Percentiles rank a stretch among this genome's conserved stretches.
Conservation (phyloP, 768 basidiomycete species). For the Strobilomyces dryophilus region DNA sequence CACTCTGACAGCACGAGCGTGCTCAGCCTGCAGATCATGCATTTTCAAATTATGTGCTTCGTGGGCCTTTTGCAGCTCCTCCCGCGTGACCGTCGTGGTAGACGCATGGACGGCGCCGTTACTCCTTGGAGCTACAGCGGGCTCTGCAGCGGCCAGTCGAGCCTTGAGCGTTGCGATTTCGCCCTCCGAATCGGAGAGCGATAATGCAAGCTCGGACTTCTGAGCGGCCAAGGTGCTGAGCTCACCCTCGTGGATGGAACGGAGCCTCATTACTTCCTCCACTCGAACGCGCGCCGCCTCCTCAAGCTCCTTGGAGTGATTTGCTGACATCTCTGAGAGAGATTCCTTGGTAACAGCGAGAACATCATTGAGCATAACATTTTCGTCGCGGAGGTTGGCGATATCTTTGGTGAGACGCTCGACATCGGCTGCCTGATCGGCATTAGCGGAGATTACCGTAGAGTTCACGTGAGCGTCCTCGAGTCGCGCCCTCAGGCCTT, state of each 20-base stretch:
- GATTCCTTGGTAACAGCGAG: slow-evolving; percentile 67
- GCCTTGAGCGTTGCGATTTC: slow-evolving; percentile 68
- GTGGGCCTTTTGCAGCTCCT: slow-evolving; percentile 73
- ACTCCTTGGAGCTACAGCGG: slow-evolving; percentile 46
- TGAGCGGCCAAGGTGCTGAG: slow-evolving; percentile 49
- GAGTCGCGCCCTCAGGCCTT: slow-evolving; percentile 55
- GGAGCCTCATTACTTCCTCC: slow-evolving; percentile 65
- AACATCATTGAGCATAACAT: slow-evolving; percentile 59
- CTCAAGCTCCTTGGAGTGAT: slow-evolving; percentile 71
- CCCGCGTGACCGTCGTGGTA: slow-evolving; percentile 54
- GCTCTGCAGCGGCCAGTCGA: slow-evolving; percentile 43
- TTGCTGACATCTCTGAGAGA: slow-evolving; percentile 63
- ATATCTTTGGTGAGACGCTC: slow-evolving; percentile 56
- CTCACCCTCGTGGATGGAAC: slow-evolving; percentile 57
- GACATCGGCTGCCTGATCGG: slow-evolving; percentile 52
- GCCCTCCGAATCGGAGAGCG: slow-evolving; percentile 72
- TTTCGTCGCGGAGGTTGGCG: slow-evolving; percentile 62
- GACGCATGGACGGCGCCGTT: slow-evolving; percentile 44
- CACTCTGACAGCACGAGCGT: slow-evolving; percentile 53
- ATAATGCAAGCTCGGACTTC: slow-evolving; percentile 58
- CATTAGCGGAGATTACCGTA: slow-evolving; percentile 37
- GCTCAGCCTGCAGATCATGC: slow-evolving; percentile 64
- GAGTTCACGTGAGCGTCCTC: slow-evolving; percentile 54
- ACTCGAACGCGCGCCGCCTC: slow-evolving; percentile 65
- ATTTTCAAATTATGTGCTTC: slow-evolving; percentile 84